Evolutionary conservation across 352 stramenopile species (phyloP).

Genomic region (Phytophthora niederhauseri): DNA sequence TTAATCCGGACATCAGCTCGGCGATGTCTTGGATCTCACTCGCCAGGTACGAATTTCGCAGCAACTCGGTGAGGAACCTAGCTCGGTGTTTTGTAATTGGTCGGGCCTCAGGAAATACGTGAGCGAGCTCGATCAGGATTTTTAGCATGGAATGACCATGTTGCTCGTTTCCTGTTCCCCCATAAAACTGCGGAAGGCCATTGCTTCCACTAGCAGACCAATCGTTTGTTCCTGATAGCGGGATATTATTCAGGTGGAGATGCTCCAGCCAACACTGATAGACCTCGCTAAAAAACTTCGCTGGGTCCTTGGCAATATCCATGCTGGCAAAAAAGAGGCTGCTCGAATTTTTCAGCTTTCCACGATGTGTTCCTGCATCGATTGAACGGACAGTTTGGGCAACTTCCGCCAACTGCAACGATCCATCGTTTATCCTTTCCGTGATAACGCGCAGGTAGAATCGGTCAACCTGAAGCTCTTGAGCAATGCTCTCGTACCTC

Average conservation of each 20-base stretch:
- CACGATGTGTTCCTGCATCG: constrained; percentile 44
- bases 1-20: constrained; percentile 66
- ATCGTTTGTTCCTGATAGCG: constrained; percentile 39
- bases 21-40: constrained; percentile 70
- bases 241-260: constrained; percentile 53
- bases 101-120: constrained; percentile 61
- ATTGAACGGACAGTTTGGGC: constrained; percentile 48
- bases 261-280: constrained; percentile 87
- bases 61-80: constrained; percentile 55
- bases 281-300: constrained; percentile 75
- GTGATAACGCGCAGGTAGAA: constrained; percentile 80
- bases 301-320: constrained; percentile 66
- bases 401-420: constrained; percentile 62
- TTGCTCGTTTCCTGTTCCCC: constrained; percentile 41
- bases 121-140: constrained; percentile 68
- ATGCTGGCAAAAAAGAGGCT: constrained; percentile 70
- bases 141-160: constrained; percentile 69
- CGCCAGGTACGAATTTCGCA: constrained; percentile 56
- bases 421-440: constrained; percentile 72
- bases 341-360: constrained; percentile 49
- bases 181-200: constrained; percentile 26
- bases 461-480: constrained; percentile 67
- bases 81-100: constrained; percentile 50
- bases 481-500: constrained; percentile 61
- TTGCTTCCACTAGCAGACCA: constrained; percentile 46